A percentile compares a stretch with the other conserved stretches of the same genome.
Conservation (phyloP, 2,329 filamentous ascomycete genomes). For the Colletotrichum phormii region DNA sequence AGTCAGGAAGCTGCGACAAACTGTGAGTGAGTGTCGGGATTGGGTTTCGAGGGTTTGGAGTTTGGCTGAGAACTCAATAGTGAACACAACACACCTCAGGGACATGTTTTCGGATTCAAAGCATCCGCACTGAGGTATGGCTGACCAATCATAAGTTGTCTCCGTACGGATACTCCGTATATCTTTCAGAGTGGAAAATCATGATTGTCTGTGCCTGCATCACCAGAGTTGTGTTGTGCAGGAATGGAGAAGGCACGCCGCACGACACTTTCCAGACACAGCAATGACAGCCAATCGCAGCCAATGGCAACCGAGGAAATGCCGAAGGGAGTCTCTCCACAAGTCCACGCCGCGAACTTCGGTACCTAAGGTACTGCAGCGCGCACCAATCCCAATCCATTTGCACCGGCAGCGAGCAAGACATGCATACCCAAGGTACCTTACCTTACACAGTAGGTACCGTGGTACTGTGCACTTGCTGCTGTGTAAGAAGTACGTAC, state of each 20-base stretch:
- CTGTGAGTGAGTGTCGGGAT: too few relatives aligned
- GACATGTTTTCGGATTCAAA: neutral
- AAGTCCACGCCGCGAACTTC: neutral
- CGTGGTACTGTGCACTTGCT: neutral
- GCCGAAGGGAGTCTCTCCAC: constrained; percentile 11
- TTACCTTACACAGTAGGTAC: neutral
- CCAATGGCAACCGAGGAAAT: constrained; percentile 14
- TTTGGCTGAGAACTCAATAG: constrained; percentile 2
- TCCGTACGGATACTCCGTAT: too few relatives aligned
- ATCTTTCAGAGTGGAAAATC: neutral
- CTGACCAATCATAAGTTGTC: neutral
- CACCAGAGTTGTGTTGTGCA: constrained; percentile 33
- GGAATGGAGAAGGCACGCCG: constrained; percentile 11
- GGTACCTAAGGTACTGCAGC: neutral
- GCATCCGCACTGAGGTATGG: constrained; percentile 1
- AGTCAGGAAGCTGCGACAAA: neutral
- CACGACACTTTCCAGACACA: constrained; percentile 3
- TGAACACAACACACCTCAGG: constrained; percentile 6
- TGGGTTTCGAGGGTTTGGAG: neutral
- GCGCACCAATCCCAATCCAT: constrained; percentile 21
- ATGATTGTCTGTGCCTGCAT: constrained; percentile 13
- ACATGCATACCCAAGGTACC: neutral
- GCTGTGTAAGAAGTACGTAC: too few relatives aligned
- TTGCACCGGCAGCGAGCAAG: neutral
- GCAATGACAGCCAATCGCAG: constrained; percentile 3